phyloP scores from a whole-genome alignment of 1,284 basidiomycete species.

The Malassezia obtusa region DNA sequence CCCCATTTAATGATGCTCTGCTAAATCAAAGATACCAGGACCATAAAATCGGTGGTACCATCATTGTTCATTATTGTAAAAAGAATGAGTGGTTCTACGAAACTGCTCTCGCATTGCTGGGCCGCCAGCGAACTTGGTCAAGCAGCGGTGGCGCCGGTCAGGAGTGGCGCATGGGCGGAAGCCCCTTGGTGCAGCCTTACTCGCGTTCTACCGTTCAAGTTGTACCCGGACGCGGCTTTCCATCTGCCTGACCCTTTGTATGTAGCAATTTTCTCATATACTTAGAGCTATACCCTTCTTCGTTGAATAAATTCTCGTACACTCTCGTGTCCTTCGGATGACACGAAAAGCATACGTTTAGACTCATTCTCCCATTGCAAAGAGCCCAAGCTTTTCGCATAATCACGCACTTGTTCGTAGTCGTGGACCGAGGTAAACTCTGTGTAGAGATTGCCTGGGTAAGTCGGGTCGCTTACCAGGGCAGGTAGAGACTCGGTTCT shows the following conservation, averaged over 20 bases:
- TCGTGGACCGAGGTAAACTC: slow-evolving; percentile 75
- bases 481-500: slow-evolving; percentile 63
- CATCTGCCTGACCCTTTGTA: neutral
- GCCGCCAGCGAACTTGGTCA: slow-evolving; percentile 57
- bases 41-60: slow-evolving; percentile 63
- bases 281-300: slow-evolving; percentile 8
- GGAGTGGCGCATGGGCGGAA: slow-evolving; percentile 38
- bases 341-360: slow-evolving; percentile 73
- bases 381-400: slow-evolving; percentile 69
- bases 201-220: neutral
- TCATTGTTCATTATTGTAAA: slow-evolving; percentile 94
- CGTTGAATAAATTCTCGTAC: slow-evolving; percentile 35
- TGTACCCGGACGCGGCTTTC: neutral
- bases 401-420: slow-evolving; percentile 74
- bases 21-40: slow-evolving; percentile 50
- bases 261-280: neutral
- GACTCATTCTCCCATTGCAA: slow-evolving; percentile 66
- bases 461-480: slow-evolving; percentile 52
- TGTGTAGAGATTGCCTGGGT: slow-evolving; percentile 58
- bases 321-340: slow-evolving; percentile 56
- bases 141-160: slow-evolving; percentile 32
- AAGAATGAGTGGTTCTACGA: slow-evolving; percentile 92
- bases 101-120: slow-evolving; percentile 75
- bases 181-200: slow-evolving; percentile 23
- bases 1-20: slow-evolving; percentile 50